Evolutionary conservation across 192 early-diverging fungal genomes (phyloP), one percentile per base, ranked within the genome.

Genomic region (Mortierella alpina): DNA sequence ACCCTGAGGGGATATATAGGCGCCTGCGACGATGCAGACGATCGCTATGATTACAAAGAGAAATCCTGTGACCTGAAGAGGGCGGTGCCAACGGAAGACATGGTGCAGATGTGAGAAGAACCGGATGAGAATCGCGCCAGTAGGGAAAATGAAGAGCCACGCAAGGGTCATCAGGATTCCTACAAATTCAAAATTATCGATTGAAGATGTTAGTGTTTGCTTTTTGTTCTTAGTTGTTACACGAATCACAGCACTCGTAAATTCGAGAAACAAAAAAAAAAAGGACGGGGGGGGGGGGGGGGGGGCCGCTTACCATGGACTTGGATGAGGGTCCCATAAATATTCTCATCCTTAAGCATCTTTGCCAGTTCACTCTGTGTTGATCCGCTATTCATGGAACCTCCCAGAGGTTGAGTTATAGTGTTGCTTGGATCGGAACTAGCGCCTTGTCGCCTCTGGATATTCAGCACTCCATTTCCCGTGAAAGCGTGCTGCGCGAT

Each of bases 111-210:
- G 62, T 17, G 47, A 20, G 46, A 71, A 79, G 69, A 79, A 79
- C 12, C 75, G 62, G n/a, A 65, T 57, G 10, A 79, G 20, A n/a
- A 59, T 17, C 14, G 75, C 75, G 1, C 75, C 75, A 7, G 54
- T 23, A 1, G 75, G 75, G 20, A 79, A 70, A n/a, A 79, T 41
- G 4, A 79, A 20, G 31, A 79, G 39, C 59, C 70, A 79, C 41
- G 68, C 69, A 5, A 67, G 44, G 7, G 75, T 20, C 75, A 79
- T 79, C 63, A 79, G 41, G 14, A 56, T n/a, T n/a, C 63, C 75
- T 79, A n/a, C n/a, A n/a, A n/a, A n/a, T n/a, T n/a, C n/a, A n/a
- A n/a, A n/a, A n/a, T n/a, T n/a, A n/a, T n/a, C n/a, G n/a, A n/a
- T n/a, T n/a, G n/a, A n/a, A n/a, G n/a, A n/a, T n/a, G n/a, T n/a